phyloP scores from a whole-genome alignment of 805 yeast species.

The Suhomyces canberraensis region DNA sequence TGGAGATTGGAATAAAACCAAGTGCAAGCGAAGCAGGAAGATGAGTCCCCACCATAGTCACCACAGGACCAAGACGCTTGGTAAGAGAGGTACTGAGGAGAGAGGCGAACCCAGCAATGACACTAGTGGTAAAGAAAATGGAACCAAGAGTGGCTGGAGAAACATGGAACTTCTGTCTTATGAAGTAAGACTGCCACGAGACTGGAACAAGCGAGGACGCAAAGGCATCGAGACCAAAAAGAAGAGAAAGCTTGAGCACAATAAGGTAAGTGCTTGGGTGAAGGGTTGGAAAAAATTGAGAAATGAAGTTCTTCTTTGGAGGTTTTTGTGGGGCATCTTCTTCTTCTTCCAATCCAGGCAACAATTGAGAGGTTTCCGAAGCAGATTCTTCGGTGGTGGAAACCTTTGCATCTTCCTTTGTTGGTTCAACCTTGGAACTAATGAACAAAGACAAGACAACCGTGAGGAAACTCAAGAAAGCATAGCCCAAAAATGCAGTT shows the following conservation, averaged over 20 bases:
- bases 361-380: constrained; percentile 16
- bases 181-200: constrained; percentile 46
- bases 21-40: constrained; percentile 41
- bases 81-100: constrained; percentile 43
- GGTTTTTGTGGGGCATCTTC: background rate
- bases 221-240: constrained; percentile 43
- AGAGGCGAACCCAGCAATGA: constrained; percentile 38
- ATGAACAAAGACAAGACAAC: constrained; percentile 15
- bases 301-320: constrained; percentile 3
- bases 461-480: constrained; percentile 19
- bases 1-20: constrained; percentile 38
- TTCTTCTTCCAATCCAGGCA: constrained; percentile 1
- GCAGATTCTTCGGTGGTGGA: background rate
- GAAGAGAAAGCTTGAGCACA: constrained; percentile 32
- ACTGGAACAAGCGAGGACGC: constrained; percentile 44
- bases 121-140: constrained; percentile 37
- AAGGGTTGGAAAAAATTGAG: constrained; percentile 18
- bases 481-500: constrained; percentile 24
- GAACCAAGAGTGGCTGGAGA: constrained; percentile 36
- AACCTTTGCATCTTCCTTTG: background rate
- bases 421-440: constrained; percentile 18
- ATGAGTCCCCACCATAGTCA: constrained; percentile 45
- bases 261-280: constrained; percentile 15
- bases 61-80: constrained; percentile 42
- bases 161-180: constrained; percentile 34